Conservation (phyloP, 2,329 filamentous ascomycete genomes). For the Microcyclospora tardicrescens region DNA sequence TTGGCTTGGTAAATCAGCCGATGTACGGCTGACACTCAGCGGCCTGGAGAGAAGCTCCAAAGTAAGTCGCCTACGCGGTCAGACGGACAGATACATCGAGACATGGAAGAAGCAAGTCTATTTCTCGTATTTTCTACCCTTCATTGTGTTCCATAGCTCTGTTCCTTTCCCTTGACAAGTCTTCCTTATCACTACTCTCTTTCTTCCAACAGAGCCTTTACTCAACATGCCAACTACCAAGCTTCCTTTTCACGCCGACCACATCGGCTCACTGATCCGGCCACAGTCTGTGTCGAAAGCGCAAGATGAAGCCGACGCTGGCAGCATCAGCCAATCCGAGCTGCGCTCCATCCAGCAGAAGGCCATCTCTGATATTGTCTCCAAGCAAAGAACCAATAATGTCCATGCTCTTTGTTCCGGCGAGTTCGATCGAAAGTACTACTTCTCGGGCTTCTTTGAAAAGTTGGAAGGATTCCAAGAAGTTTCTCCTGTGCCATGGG, state of each 20-base stretch:
- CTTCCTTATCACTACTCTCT: not conserved
- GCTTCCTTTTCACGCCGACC: constrained; percentile 59
- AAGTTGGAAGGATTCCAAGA: constrained; percentile 26
- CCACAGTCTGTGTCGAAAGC: constrained; percentile 49
- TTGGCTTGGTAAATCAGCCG: no score
- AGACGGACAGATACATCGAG: no score
- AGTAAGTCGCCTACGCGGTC: no score
- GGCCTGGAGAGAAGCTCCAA: no score
- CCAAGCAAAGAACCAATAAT: constrained; percentile 50
- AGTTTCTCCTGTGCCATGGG: constrained; percentile 25
- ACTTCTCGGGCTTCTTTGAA: constrained; percentile 28
- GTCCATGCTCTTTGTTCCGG: constrained; percentile 55
- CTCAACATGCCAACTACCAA: constrained; percentile 19
- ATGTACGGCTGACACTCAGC: no score
- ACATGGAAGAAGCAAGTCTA: no score
- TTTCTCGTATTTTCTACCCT: no score
- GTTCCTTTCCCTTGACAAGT: no score
- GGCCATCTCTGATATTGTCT: constrained; percentile 52
- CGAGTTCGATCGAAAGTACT: constrained; percentile 43
- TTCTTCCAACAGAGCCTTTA: not conserved
- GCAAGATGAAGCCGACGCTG: constrained; percentile 44
- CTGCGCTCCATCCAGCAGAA: constrained; percentile 51
- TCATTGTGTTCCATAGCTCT: no score
- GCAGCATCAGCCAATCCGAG: constrained; percentile 40
- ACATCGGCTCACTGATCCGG: constrained; percentile 59